Percentiles rank a stretch among this genome's conserved stretches.
Conservation (phyloP, 2,329 filamentous ascomycete genomes). For the Graphiopsis chlorocephala region DNA sequence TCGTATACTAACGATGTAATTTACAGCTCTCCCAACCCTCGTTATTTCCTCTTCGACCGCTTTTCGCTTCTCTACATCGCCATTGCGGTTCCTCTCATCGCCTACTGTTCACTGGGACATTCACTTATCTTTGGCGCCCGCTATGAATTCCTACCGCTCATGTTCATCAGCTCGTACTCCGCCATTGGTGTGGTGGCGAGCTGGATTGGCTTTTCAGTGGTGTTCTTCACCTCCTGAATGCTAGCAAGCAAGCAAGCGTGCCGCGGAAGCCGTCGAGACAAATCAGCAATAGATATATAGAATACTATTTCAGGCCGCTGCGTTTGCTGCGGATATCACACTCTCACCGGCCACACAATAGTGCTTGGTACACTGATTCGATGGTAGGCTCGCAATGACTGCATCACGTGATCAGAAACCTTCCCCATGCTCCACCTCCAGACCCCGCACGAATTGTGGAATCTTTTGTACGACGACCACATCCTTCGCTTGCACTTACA, state of each 20-base stretch:
- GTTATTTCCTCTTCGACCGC: constrained; percentile 86
- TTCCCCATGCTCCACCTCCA: background rate
- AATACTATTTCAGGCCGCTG: background rate
- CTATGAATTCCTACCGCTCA: constrained; percentile 88
- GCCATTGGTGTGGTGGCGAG: constrained; percentile 93
- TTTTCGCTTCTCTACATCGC: constrained; percentile 88
- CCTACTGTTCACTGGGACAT: constrained; percentile 85
- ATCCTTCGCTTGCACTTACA: background rate
- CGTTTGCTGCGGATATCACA: background rate
- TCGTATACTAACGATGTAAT: background rate
- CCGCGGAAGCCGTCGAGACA: background rate
- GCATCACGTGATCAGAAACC: background rate
- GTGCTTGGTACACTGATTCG: background rate
- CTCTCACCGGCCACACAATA: background rate
- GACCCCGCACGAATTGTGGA: background rate
- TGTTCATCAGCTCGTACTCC: constrained; percentile 95
- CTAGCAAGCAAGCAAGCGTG: background rate
- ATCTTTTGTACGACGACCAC: background rate
- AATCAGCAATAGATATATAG: background rate
- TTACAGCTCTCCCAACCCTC: constrained; percentile 62
- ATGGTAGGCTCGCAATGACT: background rate
- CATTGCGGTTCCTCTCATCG: constrained; percentile 81
- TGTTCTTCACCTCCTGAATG: constrained; percentile 63
- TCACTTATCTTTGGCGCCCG: constrained; percentile 75
- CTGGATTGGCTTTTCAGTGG: constrained; percentile 90